A percentile compares a stretch with the other conserved stretches of the same genome.
Evolutionary conservation across 345 rosid species (phyloP).

Genomic region (Alliaria petiolata): DNA sequence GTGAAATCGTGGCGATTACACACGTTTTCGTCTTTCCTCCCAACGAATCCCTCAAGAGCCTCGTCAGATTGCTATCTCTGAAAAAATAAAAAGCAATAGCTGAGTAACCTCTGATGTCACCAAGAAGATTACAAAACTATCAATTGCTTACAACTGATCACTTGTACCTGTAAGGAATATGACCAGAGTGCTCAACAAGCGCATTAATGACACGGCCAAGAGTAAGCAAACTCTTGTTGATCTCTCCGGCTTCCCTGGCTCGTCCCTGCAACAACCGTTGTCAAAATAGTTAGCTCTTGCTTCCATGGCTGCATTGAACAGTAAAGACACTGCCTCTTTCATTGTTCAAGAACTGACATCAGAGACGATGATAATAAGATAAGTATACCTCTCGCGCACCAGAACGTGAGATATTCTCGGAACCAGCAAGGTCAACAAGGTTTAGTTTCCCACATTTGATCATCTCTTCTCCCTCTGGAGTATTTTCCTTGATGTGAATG

Average conservation of each 20-base stretch:
- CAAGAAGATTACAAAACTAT: background rate
- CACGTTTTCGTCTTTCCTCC: too few species aligned
- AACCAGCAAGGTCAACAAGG: constrained; percentile 99
- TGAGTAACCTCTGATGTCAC: background rate
- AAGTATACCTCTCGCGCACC: constrained; percentile 90
- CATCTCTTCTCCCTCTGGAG: constrained; percentile 99
- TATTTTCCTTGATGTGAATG: constrained; percentile 90
- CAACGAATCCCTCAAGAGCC: too few species aligned
- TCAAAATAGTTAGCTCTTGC: background rate
- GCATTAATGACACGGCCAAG: constrained; percentile 97
- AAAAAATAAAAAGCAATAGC: too few species aligned
- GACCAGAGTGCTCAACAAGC: constrained; percentile 98
- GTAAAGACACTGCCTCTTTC: background rate
- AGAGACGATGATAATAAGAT: background rate
- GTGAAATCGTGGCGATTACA: too few species aligned
- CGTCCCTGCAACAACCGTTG: constrained; percentile 66
- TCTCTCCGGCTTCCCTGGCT: constrained; percentile 99
- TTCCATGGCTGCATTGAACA: constrained; percentile 18
- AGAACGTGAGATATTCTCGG: constrained; percentile 97
- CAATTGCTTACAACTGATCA: background rate
- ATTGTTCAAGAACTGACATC: background rate
- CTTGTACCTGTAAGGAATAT: constrained; percentile 85
- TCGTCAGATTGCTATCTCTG: too few species aligned
- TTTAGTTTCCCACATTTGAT: constrained; percentile 96
- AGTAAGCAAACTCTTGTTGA: constrained; percentile 96